Percentiles rank a stretch among this genome's conserved stretches.
Conservation (phyloP, 2,329 filamentous ascomycete species). For the Fusarium clavum region DNA sequence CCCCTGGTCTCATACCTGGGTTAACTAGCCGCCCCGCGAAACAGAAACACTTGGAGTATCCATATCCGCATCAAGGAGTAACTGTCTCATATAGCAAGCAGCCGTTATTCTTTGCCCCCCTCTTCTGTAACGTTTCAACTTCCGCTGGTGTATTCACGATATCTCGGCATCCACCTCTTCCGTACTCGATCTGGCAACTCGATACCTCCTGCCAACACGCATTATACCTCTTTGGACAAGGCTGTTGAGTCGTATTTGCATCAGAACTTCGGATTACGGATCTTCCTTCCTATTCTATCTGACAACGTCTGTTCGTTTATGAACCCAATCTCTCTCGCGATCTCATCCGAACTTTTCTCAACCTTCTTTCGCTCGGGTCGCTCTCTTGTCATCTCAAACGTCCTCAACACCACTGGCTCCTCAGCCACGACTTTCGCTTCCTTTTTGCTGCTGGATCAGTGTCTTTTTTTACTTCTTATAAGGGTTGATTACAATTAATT, state of each 20-base stretch:
- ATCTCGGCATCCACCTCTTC: slow-evolving; percentile 37
- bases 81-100: slow-evolving; percentile 41
- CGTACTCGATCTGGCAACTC: slow-evolving; percentile 29
- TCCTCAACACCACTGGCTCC: slow-evolving; percentile 17
- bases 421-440: slow-evolving; percentile 43
- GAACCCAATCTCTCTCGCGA: slow-evolving; percentile 29
- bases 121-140: slow-evolving; percentile 46
- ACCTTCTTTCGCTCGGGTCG: slow-evolving; percentile 37
- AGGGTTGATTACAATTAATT: slow-evolving; percentile 24
- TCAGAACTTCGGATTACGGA: slow-evolving; percentile 35
- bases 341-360: slow-evolving; percentile 26
- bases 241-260: slow-evolving; percentile 19
- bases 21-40: slow-evolving; percentile 29
- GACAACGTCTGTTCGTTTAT: slow-evolving; percentile 35
- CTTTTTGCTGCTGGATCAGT: slow-evolving; percentile 69
- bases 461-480: slow-evolving; percentile 46
- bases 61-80: slow-evolving; percentile 18
- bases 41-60: slow-evolving; percentile 34
- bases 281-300: slow-evolving; percentile 12
- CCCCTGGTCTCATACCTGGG: neutral
- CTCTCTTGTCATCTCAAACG: slow-evolving; percentile 40
- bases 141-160: slow-evolving; percentile 23
- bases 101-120: slow-evolving; percentile 4
- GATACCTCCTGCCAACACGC: slow-evolving; percentile 24
- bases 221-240: slow-evolving; percentile 19